Evolutionary conservation across 2,329 filamentous ascomycete species (phyloP).

Genomic region (Cladobotryum mycophilum): DNA sequence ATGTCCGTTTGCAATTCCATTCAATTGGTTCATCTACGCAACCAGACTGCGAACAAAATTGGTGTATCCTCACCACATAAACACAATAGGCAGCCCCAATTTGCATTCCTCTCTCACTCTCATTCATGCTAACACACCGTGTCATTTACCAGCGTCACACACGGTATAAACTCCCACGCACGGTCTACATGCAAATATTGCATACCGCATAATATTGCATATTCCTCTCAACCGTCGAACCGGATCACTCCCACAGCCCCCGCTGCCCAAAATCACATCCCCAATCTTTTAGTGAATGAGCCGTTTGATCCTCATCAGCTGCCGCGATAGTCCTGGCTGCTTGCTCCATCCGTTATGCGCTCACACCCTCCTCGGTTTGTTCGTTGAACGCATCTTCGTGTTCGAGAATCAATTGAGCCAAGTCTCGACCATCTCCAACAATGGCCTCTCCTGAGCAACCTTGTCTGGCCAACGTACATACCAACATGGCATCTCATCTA

Average conservation of each 20-base stretch:
- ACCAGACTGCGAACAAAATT: not conserved
- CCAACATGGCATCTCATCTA: too few species aligned
- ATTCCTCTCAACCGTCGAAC: constrained; percentile 6
- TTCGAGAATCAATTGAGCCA: too few species aligned
- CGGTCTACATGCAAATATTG: constrained; percentile 1
- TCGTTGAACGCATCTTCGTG: too few species aligned
- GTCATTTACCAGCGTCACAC: not conserved
- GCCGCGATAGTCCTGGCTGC: not conserved
- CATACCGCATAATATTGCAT: constrained; percentile 5
- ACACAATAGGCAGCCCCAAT: not conserved
- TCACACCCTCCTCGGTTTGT: too few species aligned
- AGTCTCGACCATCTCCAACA: not conserved
- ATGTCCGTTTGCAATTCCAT: too few species aligned
- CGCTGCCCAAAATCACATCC: not conserved
- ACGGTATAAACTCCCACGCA: constrained; percentile 4
- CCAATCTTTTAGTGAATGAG: not conserved
- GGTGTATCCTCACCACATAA: too few species aligned
- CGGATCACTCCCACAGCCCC: constrained; percentile 8
- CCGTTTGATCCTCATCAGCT: not conserved
- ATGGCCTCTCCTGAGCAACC: not conserved
- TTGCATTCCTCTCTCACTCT: too few species aligned
- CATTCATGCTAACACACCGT: not conserved
- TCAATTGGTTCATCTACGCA: not conserved
- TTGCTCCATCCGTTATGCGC: too few species aligned
- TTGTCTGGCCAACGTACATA: too few species aligned